Evolutionary conservation across 1,284 basidiomycete species (phyloP), one percentile per base, ranked within the genome.

Genomic region (Taiwanofungus camphoratus): DNA sequence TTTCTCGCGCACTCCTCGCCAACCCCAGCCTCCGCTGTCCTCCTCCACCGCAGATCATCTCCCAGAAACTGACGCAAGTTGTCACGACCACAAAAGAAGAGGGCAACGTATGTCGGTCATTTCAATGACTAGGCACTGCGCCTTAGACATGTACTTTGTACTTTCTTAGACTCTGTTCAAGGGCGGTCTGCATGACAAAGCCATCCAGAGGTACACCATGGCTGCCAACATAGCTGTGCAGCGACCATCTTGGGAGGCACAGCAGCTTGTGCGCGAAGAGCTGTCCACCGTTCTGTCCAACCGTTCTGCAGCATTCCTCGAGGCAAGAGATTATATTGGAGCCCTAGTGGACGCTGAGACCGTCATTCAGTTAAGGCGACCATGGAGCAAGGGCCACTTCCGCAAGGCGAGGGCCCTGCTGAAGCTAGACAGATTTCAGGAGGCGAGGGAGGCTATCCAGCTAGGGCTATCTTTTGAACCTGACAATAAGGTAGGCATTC

Each of bases 371-470:
- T 68, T 97, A 43, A 89, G 91, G 61, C 74, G 84, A 45, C 82
- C 82, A 21, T 99, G 95, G 95, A 81, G 85, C 55, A 98, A 98
- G 63, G 95, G 93, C 0, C 92, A 98, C 62, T 96, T 95, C 72
- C 74, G 95, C 51, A 95, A 85, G 55, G 91, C 87, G 3, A 88
- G 87, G 61, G 92, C 95, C 0, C 69, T 98, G 35, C 70, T 87
- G 4, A 90, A 79, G n/a, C 68, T 99, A 44, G 72, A 74, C 11
- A 70, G 74, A 36, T 67, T 77, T 41, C 69, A 81, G 27, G 92
- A 96, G 41, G 94, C 93, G 2, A 78, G 76, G 50, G 88, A 94
- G 36, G 86, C 92, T 3, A 70, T 92, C 44, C 71, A 82, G 50
- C 71, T 93, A 11, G 94, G 94, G 0, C 63, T 97, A 50, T 84